Base-by-base conservation (phyloP, 495 filamentous ascomycete species). In the Xylaria sp. region DNA sequence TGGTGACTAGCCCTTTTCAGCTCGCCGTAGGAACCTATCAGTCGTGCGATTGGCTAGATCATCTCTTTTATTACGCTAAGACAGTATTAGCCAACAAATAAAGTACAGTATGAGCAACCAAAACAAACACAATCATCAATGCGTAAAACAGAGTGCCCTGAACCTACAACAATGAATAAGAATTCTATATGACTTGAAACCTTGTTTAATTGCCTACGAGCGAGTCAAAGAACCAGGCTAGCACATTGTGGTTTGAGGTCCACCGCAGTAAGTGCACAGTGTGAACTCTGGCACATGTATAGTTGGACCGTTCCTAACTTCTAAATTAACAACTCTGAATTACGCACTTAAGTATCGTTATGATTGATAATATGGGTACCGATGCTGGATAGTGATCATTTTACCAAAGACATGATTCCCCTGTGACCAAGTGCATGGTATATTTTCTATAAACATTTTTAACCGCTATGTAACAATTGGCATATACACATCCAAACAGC, bases 1-100 rank as follows among this genome's bases (percentile, higher is more conserved):
- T n/a, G n/a, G n/a, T n/a, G n/a, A n/a, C n/a, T n/a, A n/a, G n/a
- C 57, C 57, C 57, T 37, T 59, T 59, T 37, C 7, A 40, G 57
- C 57, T 59, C 57, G 8, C 57, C 57, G 57, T 33, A n/a, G 31
- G 33, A 2, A 19, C 57, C 57, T 37, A 59, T 37, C 33, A 37
- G 31, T 37, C 33, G n/a, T 14, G n/a, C 33, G 2, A 59, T 59
- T 59, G 53, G 53, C 26, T 35, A 9, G 53, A 31, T 35, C 15
- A 8, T 58, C 24, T 29, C 14, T 33, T 5, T 6, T 21, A 21
- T 21, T 50, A 50, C 15, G 46, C 2, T 50, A 50, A 50, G 17
- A 19, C 9, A 50, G n/a, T 19, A 50, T 9, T 9, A 21, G 2
- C 11, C 44, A n/a, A 14, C 19, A n/a, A 50, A 5, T 21, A 15